These are phyloP conservation scores for Jaapia argillacea DNA, from an alignment of 768 basidiomycete genomes.

Conservation along the genomic window DNA sequence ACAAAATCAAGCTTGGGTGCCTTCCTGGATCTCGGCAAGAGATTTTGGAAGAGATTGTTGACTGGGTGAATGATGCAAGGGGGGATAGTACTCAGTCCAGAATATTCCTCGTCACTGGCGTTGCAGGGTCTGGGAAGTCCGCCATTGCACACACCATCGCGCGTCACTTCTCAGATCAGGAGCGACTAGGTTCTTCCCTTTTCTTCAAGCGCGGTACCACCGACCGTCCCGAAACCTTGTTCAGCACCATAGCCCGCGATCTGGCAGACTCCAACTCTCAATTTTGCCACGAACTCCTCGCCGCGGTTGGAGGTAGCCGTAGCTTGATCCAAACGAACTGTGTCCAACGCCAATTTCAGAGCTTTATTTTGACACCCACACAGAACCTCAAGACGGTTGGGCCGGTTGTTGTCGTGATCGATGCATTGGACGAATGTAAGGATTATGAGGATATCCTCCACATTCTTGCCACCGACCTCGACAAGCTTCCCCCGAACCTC, in stretches of 20 bases:
- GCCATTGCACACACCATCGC: conserved; percentile 8
- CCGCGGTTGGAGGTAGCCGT: not conserved
- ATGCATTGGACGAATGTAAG: conserved; percentile 10
- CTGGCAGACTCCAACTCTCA: no score
- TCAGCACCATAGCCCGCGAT: conserved; percentile 7
- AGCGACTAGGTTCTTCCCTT: conserved; percentile 8
- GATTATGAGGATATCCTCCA: conserved; percentile 14
- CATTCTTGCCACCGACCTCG: conserved; percentile 9
- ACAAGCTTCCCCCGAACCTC: conserved; percentile 17
- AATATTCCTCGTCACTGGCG: conserved; percentile 6
- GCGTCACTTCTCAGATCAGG: not conserved
- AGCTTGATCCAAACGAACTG: not conserved
- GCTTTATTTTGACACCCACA: conserved; percentile 4
- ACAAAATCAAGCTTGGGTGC: conserved; percentile 1
- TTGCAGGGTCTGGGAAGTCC: conserved; percentile 10
- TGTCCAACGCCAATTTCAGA: conserved; percentile 1
- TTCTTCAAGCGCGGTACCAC: conserved; percentile 3
- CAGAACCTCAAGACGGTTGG: not conserved
- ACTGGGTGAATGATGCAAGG: conserved; percentile 2
- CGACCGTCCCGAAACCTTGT: conserved; percentile 1
- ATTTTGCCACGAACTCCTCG: not conserved
- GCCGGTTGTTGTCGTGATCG: conserved; percentile 6
- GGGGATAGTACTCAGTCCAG: not conserved
- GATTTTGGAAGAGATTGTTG: conserved; percentile 1
- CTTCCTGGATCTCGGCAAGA: conserved; percentile 5